These are phyloP conservation scores for Albugo candida DNA, from an alignment of 352 stramenopile genomes.

Conservation along the genomic window DNA sequence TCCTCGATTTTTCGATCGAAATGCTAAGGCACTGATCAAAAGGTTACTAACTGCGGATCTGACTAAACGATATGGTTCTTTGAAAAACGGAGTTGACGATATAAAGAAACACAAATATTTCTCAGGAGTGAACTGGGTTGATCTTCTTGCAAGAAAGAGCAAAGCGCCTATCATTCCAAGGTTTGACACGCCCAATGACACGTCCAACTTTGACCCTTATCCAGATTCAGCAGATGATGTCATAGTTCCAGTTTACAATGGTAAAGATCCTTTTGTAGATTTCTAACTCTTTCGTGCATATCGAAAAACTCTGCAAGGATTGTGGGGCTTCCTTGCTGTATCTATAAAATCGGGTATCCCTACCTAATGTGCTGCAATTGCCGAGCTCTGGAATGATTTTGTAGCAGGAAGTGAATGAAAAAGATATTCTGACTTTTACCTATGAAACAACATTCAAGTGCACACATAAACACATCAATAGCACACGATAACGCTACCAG, in stretches of 20 bases:
- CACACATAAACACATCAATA: no score
- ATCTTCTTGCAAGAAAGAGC: constrained; percentile 77
- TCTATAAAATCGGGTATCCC: no score
- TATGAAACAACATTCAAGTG: no score
- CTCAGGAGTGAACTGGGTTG: constrained; percentile 79
- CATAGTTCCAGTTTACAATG: constrained; percentile 81
- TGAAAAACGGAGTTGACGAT: constrained; percentile 89
- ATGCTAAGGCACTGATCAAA: constrained; percentile 93
- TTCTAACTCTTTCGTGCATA: no score
- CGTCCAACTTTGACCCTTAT: constrained; percentile 95
- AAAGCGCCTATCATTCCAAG: constrained; percentile 86
- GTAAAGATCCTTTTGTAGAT: constrained; percentile 82
- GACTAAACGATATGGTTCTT: constrained; percentile 92
- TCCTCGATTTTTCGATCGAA: constrained; percentile 87
- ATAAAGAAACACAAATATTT: constrained; percentile 97
- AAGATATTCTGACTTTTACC: no score
- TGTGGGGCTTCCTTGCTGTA: no score
- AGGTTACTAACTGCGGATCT: constrained; percentile 89
- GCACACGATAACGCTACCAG: no score
- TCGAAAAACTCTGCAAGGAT: no score
- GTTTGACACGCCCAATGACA: constrained; percentile 82
- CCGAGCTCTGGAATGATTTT: no score
- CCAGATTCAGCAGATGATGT: constrained; percentile 84
- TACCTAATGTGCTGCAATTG: no score
- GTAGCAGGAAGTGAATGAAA: no score